Evolutionary conservation across 768 basidiomycete species (phyloP).

Genomic region (Pleurotus djamor): DNA sequence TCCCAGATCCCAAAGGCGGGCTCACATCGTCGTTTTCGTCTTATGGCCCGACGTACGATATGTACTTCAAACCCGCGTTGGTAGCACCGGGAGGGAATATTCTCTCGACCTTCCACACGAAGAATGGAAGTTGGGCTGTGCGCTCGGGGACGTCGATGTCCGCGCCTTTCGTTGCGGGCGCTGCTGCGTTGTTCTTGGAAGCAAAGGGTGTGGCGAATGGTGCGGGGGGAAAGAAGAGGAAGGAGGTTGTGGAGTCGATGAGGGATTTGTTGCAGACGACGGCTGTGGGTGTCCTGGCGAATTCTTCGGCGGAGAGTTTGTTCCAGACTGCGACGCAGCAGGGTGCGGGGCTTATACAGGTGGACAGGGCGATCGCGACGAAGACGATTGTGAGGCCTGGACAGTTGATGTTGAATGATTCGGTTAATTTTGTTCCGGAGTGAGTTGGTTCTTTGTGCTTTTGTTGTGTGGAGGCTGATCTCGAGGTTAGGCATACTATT

Average conservation of each 20-base stretch:
- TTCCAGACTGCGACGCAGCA: conserved; percentile 51
- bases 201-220: conserved; percentile 21
- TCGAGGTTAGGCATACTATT: conserved; percentile 37
- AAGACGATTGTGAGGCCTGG: conserved; percentile 51
- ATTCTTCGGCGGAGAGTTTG: conserved; percentile 44
- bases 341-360: conserved; percentile 56
- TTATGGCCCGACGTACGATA: conserved; percentile 42
- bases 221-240: conserved; percentile 9
- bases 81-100: conserved; percentile 50
- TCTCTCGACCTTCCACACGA: conserved; percentile 40
- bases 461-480: background rate
- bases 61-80: conserved; percentile 39
- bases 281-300: conserved; percentile 37
- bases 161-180: conserved; percentile 38
- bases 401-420: conserved; percentile 65
- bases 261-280: conserved; percentile 44
- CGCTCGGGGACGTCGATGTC: conserved; percentile 39
- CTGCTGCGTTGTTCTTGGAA: conserved; percentile 35
- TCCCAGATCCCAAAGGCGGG: conserved; percentile 49
- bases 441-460: conserved; percentile 23
- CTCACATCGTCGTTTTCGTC: conserved; percentile 47
- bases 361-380: conserved; percentile 53
- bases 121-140: conserved; percentile 31
- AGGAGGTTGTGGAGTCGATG: conserved; percentile 8
- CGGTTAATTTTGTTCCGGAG: conserved; percentile 45